phyloP scores from a whole-genome alignment of 495 filamentous ascomycete genomes.

The Thermochaetoides thermophila region DNA sequence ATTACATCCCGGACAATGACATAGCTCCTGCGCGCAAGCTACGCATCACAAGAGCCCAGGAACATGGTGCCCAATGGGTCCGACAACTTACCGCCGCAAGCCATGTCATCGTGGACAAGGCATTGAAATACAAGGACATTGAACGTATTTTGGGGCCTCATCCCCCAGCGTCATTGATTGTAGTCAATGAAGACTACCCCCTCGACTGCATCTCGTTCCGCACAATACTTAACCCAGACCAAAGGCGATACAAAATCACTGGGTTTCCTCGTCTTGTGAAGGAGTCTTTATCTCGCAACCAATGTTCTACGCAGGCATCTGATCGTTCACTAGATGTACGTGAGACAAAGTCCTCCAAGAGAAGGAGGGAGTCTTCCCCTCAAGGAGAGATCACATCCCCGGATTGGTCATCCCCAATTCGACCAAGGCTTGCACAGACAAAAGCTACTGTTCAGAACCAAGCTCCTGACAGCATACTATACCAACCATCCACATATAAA shows the following conservation, averaged over 20 bases:
- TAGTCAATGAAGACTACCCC: constrained; percentile 65
- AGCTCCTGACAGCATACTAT: too few relatives aligned
- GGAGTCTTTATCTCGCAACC: too few relatives aligned
- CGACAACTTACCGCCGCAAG: constrained; percentile 30
- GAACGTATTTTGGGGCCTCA: constrained; percentile 39
- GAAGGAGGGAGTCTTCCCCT: too few relatives aligned
- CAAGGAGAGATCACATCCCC: neutral
- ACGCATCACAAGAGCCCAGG: constrained; percentile 57
- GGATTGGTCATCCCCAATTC: too few relatives aligned
- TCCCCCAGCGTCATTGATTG: constrained; percentile 30
- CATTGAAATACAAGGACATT: constrained; percentile 50
- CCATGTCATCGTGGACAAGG: constrained; percentile 70
- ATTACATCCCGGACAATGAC: constrained; percentile 72
- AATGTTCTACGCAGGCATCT: constrained; percentile 3
- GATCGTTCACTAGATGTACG: constrained; percentile 14
- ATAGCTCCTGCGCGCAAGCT: constrained; percentile 47
- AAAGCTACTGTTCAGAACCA: neutral
- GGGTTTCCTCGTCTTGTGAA: too few relatives aligned
- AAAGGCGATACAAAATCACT: constrained; percentile 44
- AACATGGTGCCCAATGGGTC: constrained; percentile 52
- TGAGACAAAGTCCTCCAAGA: too few relatives aligned
- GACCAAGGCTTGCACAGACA: neutral
- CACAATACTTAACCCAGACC: constrained; percentile 40
- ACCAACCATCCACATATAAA: too few relatives aligned
- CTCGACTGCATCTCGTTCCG: constrained; percentile 59